Conservation (phyloP, 495 filamentous ascomycete species). For the Pyrenula massariospora region DNA sequence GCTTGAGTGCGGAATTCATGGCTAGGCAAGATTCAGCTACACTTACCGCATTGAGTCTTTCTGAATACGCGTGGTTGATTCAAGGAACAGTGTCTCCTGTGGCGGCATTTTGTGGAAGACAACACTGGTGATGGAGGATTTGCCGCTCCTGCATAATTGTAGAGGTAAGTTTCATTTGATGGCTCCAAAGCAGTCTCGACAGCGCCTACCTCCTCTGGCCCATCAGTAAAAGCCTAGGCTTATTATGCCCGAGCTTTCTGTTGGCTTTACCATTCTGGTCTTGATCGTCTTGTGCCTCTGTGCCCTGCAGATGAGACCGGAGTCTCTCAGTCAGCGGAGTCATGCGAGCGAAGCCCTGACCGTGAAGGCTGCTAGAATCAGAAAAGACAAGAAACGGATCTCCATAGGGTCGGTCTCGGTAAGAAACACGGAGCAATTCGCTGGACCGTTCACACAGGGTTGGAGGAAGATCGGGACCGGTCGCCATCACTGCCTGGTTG, state of each 20-base stretch:
- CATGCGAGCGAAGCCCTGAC: neutral
- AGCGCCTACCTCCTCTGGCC: conserved; percentile 82
- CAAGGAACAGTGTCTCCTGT: conserved; percentile 86
- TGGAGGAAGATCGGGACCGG: neutral
- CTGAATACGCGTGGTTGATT: conserved; percentile 84
- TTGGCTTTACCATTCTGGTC: neutral
- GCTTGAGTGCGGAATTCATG: too few species aligned
- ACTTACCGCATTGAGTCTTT: conserved; percentile 85
- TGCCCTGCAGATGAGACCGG: neutral
- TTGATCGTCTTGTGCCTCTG: neutral
- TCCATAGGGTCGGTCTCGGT: neutral
- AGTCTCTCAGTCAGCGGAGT: neutral
- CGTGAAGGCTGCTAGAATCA: neutral
- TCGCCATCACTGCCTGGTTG: too few species aligned
- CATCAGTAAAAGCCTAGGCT: conserved; percentile 87
- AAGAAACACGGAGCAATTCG: neutral
- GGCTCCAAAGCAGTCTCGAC: neutral
- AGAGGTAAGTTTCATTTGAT: conserved; percentile 3
- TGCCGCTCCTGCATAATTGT: conserved; percentile 71
- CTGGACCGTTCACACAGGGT: neutral
- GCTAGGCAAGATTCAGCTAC: too few species aligned
- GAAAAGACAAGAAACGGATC: neutral
- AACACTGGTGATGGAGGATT: conserved; percentile 94
- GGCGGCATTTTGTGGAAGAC: conserved; percentile 97
- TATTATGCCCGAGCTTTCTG: conserved; percentile 16